Percentiles rank a stretch among this genome's conserved stretches.
These are phyloP conservation scores for Camelina neglecta DNA, from an alignment of 345 rosid genomes.

Conservation along the genomic window DNA sequence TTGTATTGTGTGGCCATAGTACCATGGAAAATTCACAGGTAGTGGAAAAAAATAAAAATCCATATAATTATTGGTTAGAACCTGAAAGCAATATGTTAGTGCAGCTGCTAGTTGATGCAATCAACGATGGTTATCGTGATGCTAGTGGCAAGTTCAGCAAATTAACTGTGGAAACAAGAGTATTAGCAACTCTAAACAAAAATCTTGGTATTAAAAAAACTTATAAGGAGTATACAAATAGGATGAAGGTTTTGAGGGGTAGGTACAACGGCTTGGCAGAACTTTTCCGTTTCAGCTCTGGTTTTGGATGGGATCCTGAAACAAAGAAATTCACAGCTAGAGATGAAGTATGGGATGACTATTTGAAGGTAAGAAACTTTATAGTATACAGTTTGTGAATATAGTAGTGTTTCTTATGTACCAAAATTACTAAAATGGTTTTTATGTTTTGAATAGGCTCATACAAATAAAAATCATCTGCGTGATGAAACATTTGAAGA, in stretches of 20 bases:
- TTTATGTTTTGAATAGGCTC: background rate
- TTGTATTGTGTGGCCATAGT: too few relatives aligned
- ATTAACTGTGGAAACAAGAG: background rate
- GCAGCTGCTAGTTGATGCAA: too few relatives aligned
- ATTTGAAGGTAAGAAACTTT: background rate
- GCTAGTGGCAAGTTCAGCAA: too few relatives aligned
- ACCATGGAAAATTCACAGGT: too few relatives aligned
- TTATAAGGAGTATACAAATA: background rate
- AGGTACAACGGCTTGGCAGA: background rate
- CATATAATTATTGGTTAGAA: too few relatives aligned
- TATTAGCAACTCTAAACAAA: background rate
- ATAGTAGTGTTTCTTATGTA: background rate
- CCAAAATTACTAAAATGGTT: background rate
- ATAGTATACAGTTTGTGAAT: background rate
- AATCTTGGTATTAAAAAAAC: background rate
- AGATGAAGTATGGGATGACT: background rate
- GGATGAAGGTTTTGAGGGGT: background rate
- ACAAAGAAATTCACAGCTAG: background rate
- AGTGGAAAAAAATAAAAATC: too few relatives aligned
- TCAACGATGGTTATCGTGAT: too few relatives aligned
- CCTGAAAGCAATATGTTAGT: too few relatives aligned
- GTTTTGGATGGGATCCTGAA: background rate
- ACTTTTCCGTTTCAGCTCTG: background rate
- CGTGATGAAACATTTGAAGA: slow-evolving; percentile 12
- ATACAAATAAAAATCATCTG: background rate